phyloP scores from a whole-genome alignment of 352 stramenopile species.

The Globisporangium camurandrum region DNA sequence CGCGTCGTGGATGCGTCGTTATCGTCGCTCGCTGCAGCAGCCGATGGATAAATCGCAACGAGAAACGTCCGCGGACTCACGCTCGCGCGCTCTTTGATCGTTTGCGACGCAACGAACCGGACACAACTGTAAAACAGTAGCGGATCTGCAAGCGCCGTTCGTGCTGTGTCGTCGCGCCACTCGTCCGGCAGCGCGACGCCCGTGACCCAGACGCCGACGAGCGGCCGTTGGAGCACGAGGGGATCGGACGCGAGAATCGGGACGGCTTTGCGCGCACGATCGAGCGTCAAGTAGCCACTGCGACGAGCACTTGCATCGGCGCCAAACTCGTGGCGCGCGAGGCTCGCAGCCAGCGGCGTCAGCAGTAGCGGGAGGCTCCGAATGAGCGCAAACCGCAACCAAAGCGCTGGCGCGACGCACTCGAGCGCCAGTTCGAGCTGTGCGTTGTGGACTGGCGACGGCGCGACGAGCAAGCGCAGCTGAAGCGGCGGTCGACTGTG shows the following conservation, averaged over 20 bases:
- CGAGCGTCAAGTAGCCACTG: conserved; percentile 63
- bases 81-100: conserved; percentile 52
- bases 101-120: conserved; percentile 35
- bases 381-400: conserved; percentile 53
- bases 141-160: conserved; percentile 34
- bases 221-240: conserved; percentile 51
- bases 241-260: conserved; percentile 66
- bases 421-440: conserved; percentile 43
- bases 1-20: no score
- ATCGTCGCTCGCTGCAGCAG: background rate
- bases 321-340: conserved; percentile 55
- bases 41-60: conserved; percentile 45
- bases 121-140: conserved; percentile 56
- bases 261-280: conserved; percentile 68
- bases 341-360: conserved; percentile 55
- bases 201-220: conserved; percentile 73
- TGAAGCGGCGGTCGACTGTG: conserved; percentile 26
- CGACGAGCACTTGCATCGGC: conserved; percentile 16
- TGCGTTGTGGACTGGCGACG: conserved; percentile 22
- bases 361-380: conserved; percentile 68
- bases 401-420: conserved; percentile 24
- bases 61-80: conserved; percentile 55
- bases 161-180: conserved; percentile 25
- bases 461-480: conserved; percentile 27
- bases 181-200: conserved; percentile 49